Evolutionary conservation across 2,329 filamentous ascomycete genomes (phyloP), one percentile per base, ranked within the genome.

Genomic region (Rosellinia necatrix): DNA sequence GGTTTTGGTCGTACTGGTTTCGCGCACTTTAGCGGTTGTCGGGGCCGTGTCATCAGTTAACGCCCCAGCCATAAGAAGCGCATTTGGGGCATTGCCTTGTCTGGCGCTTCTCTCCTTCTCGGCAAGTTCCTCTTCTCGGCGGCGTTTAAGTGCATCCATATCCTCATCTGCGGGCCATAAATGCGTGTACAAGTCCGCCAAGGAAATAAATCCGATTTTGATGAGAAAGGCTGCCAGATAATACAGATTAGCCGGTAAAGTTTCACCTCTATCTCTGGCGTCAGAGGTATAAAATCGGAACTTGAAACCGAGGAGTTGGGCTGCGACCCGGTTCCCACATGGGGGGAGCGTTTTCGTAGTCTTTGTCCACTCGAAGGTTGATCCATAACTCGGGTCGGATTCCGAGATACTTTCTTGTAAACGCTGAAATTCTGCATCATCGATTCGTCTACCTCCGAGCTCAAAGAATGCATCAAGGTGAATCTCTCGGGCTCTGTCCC

Each of bases 291-390:
- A 99, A 72, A 96, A 99, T 12, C 91, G 90, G 47, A 99, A 82
- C 74, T 99, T 99, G 81, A 99, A 99, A 3, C 94, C 94, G 12
- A 99, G 85, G 3, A 99, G 82, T 71, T 97, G 94, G 25, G 96
- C 96, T 1, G 94, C 94, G 56, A 96, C 91, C 38, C 88, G 85
- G 70, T 97, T 99, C 25, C 96, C 94, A 25, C 83, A 80, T 1
- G 92, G 91, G 4, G 92, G 92, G 3, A 94, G 75, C 0, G 90
- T 96, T 53, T 87, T 88, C 2, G 93, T 97, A 56, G 84, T 78
- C 60, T 85, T 81, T 65, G 96, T 90, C 91, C 92, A 97, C 63
- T 88, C 72, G 13, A 73, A 70, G 38, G 70, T 69, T 3, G 70
- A 67, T 32, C 73, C 74, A 34, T 70, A 65, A 19, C 62, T 68